Base-by-base conservation (phyloP, 2,329 filamentous ascomycete species). In the Tympanopsis confertula region DNA sequence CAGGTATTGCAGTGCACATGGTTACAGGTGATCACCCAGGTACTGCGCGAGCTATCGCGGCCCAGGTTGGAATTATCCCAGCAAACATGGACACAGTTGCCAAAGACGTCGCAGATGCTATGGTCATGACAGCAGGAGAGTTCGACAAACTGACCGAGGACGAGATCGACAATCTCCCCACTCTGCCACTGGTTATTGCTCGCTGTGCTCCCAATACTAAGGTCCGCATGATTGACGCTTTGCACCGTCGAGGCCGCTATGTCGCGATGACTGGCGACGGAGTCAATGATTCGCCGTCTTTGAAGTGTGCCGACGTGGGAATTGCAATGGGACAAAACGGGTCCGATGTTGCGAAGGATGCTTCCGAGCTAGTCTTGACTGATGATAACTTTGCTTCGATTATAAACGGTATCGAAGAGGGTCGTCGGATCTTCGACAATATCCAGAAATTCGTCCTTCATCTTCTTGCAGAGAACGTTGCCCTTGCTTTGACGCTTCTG, bases 311-410 rank as follows among this genome's bases (percentile, higher is more conserved):
- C 2, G 86, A 94, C 51, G 84, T 94, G 4, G 86, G 84, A 45
- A 94, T 91, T 46, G 85, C 85, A 39, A 93, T 93, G 86, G 86
- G 86, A n/a, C 65, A 73, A 56, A 79, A 81, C 13, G 86, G 86
- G 2, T 86, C 80, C 10, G 86, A 91, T 48, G 86, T 93, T 5
- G 86, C 86, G 43, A 93, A 91, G 57, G 83, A 82, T 32, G 85
- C 85, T 0, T 71, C 80, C 14, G 81, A 75, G 54, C 89, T 94
- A 57, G 86, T 93, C 39, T 65, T 94, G 33, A 86, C 83, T 0
- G 84, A 91, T 52, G 86, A 91, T 62, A 88, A 89, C 60, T 93
- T 93, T 59, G 84, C 86, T 46, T 85, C 79, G 2, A 91, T 93
- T 44, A 78, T 91, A 14, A 75, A 83, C 24, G 84, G 85, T 4